Percentiles rank a stretch among this genome's conserved stretches.
phyloP scores from a whole-genome alignment of 495 filamentous ascomycete species.

The Neurospora sp. region DNA sequence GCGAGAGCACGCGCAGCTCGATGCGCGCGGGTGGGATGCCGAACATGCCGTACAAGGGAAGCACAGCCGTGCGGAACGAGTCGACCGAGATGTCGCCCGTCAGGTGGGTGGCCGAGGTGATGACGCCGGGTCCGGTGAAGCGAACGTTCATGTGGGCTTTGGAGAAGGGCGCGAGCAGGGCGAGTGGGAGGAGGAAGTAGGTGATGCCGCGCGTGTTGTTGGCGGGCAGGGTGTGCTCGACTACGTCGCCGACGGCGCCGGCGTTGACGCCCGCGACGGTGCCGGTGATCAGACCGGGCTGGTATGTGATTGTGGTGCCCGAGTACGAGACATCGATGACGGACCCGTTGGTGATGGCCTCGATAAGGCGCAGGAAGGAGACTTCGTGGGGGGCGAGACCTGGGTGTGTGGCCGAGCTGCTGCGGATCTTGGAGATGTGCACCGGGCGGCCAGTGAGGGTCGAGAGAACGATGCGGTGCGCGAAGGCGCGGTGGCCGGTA shows the following conservation, averaged over 20 bases:
- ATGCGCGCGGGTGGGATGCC: slow-evolving; percentile 73
- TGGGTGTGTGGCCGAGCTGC: slow-evolving; percentile 69
- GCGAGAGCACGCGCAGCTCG: slow-evolving; percentile 71
- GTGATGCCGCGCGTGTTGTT: slow-evolving; percentile 70
- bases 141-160: slow-evolving; percentile 81
- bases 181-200: slow-evolving; percentile 86
- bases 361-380: slow-evolving; percentile 89
- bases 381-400: slow-evolving; percentile 89
- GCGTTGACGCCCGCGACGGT: slow-evolving; percentile 57
- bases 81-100: slow-evolving; percentile 81
- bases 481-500: slow-evolving; percentile 71
- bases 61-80: slow-evolving; percentile 82
- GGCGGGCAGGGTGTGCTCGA: slow-evolving; percentile 67
- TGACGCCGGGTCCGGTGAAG: slow-evolving; percentile 86
- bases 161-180: slow-evolving; percentile 84
- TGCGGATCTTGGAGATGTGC: slow-evolving; percentile 87
- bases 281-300: slow-evolving; percentile 85
- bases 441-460: slow-evolving; percentile 84
- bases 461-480: slow-evolving; percentile 76
- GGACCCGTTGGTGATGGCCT: slow-evolving; percentile 90
- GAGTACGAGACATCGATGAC: slow-evolving; percentile 90
- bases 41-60: slow-evolving; percentile 83
- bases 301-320: slow-evolving; percentile 83
- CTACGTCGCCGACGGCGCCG: slow-evolving; percentile 50
- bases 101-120: slow-evolving; percentile 66